Conservation (phyloP, 1,284 basidiomycete genomes). For the Moesziomyces parantarcticus region DNA sequence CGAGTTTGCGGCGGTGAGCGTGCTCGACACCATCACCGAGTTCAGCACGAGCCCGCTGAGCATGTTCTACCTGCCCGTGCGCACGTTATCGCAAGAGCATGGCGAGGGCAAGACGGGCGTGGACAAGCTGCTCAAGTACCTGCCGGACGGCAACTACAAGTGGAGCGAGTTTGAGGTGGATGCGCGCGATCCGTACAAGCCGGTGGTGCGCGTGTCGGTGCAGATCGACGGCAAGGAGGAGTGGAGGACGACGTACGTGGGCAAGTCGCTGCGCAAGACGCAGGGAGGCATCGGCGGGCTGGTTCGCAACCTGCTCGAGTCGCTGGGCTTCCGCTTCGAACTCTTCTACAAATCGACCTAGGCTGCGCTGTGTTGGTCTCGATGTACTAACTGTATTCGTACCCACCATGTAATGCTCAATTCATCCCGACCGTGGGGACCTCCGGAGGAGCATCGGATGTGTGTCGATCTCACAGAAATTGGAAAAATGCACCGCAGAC, state of each 20-base stretch:
- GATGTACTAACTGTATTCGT: conserved; percentile 13
- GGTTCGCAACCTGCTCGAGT: conserved; percentile 64
- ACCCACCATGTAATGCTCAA: not conserved
- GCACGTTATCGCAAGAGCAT: conserved; percentile 68
- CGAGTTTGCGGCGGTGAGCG: conserved; percentile 76
- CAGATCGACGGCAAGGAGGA: conserved; percentile 76
- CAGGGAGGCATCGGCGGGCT: conserved; percentile 61
- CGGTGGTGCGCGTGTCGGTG: conserved; percentile 71
- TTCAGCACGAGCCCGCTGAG: conserved; percentile 76
- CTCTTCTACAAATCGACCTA: conserved; percentile 34
- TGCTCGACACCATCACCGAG: conserved; percentile 71
- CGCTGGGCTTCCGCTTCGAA: conserved; percentile 61
- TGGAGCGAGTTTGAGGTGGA: conserved; percentile 79
- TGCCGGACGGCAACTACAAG: conserved; percentile 68
- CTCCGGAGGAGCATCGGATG: too few species aligned
- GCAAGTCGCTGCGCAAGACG: conserved; percentile 60
- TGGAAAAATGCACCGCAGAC: too few species aligned
- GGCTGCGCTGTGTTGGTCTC: too few species aligned
- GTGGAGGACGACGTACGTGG: conserved; percentile 71
- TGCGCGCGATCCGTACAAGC: conserved; percentile 73
- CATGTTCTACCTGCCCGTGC: conserved; percentile 70
- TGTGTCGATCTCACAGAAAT: too few species aligned
- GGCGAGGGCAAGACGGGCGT: conserved; percentile 70
- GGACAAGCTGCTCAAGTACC: conserved; percentile 76
- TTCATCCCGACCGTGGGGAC: too few species aligned